Percentiles rank a stretch among this genome's conserved stretches.
Evolutionary conservation across 805 yeast genomes (phyloP).

Genomic region (Pachysolen tannophilus): DNA sequence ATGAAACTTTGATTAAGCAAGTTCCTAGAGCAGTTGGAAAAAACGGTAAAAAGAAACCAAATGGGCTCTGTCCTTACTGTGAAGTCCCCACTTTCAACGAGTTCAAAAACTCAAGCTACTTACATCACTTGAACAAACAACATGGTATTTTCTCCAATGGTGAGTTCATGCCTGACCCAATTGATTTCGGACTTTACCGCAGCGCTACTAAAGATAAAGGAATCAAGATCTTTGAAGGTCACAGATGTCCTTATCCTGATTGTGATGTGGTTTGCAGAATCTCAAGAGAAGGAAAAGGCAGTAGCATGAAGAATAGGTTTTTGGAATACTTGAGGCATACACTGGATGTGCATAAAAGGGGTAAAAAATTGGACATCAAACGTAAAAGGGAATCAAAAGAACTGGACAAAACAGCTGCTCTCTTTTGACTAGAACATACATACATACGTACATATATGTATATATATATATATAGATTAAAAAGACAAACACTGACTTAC

Average conservation of each 20-base stretch:
- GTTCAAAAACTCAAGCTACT: conserved; percentile 21
- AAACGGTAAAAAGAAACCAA: background rate
- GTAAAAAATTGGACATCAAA: conserved; percentile 11
- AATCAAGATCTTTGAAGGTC: conserved; percentile 16
- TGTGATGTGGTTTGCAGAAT: too few relatives aligned
- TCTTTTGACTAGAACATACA: too few relatives aligned
- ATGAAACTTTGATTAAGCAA: too few relatives aligned
- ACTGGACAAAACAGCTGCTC: too few relatives aligned
- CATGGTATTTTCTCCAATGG: conserved; percentile 25
- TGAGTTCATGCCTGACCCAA: conserved; percentile 17
- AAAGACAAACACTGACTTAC: too few relatives aligned
- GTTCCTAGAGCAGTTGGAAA: too few relatives aligned
- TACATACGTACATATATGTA: too few relatives aligned
- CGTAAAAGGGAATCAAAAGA: too few relatives aligned
- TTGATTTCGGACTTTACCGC: conserved; percentile 9
- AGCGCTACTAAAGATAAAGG: conserved; percentile 13
- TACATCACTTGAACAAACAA: conserved; percentile 24
- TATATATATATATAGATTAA: too few relatives aligned
- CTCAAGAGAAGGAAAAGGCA: conserved; percentile 13
- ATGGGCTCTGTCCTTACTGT: conserved; percentile 8
- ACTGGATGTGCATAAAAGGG: conserved; percentile 18
- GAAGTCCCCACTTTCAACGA: conserved; percentile 13
- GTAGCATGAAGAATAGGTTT: conserved; percentile 15
- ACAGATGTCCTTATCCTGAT: conserved; percentile 17
- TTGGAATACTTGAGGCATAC: conserved; percentile 22